A percentile compares a stretch with the other conserved stretches of the same genome.
Evolutionary conservation across 352 stramenopile genomes (phyloP).

Genomic region (Pythium chondricola): DNA sequence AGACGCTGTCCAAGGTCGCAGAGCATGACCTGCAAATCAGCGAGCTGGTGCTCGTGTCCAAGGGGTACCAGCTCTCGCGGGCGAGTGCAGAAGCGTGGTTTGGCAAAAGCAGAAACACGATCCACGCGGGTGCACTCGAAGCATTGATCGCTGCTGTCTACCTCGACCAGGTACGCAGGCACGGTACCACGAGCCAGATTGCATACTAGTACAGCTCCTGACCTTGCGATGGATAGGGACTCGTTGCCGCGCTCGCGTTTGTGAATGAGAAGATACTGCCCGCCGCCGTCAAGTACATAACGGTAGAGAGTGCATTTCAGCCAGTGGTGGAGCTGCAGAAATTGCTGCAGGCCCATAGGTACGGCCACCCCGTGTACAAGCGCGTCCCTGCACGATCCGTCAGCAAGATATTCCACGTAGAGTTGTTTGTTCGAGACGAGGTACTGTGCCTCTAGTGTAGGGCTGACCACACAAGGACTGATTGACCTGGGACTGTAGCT

Average conservation of each 20-base stretch:
- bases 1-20: conserved; percentile 59
- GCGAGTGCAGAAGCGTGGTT: conserved; percentile 22
- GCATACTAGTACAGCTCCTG: not conserved
- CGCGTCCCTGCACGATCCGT: conserved; percentile 43
- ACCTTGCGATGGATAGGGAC: conserved; percentile 23
- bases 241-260: conserved; percentile 59
- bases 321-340: conserved; percentile 61
- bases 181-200: conserved; percentile 1
- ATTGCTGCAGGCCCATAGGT: conserved; percentile 56
- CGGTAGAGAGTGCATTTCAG: conserved; percentile 43
- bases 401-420: conserved; percentile 38
- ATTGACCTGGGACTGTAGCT: conserved; percentile 5
- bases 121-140: conserved; percentile 70
- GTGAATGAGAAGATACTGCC: conserved; percentile 59
- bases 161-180: conserved; percentile 44
- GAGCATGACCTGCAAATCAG: conserved; percentile 48
- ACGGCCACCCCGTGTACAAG: conserved; percentile 61
- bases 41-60: conserved; percentile 53
- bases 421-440: conserved; percentile 61
- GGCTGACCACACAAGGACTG: not conserved
- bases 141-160: conserved; percentile 76
- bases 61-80: conserved; percentile 27
- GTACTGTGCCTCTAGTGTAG: conserved; percentile 21
- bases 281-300: conserved; percentile 46
- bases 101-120: conserved; percentile 55